These are phyloP conservation scores for Metarhizium album DNA, from an alignment of 2,329 filamentous ascomycete genomes.

Conservation along the genomic window DNA sequence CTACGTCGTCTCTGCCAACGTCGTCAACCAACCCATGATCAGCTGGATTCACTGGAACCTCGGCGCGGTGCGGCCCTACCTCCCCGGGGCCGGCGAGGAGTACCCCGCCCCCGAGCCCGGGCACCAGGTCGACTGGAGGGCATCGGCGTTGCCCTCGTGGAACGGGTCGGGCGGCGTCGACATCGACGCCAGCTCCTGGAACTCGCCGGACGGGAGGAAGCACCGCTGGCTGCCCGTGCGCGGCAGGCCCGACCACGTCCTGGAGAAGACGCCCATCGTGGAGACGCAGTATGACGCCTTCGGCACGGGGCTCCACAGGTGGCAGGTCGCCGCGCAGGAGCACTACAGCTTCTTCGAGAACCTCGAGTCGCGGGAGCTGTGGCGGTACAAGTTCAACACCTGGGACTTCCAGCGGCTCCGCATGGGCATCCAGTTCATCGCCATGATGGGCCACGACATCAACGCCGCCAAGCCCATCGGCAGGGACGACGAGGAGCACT, in stretches of 20 bases:
- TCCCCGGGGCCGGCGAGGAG: constrained; percentile 31
- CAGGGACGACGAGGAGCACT: constrained; percentile 36
- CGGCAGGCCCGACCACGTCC: constrained; percentile 22
- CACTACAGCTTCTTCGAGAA: constrained; percentile 39
- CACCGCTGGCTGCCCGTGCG: constrained; percentile 41
- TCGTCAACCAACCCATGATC: constrained; percentile 44
- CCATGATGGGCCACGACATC: constrained; percentile 41
- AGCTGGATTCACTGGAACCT: constrained; percentile 43
- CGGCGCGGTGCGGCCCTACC: constrained; percentile 40
- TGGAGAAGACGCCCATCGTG: constrained; percentile 35
- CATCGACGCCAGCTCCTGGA: constrained; percentile 20
- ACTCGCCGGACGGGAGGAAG: constrained; percentile 24
- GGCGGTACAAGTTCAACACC: constrained; percentile 35
- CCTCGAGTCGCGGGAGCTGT: constrained; percentile 33
- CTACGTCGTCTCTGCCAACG: constrained; percentile 42
- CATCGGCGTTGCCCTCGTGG: constrained; percentile 27
- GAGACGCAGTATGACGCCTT: constrained; percentile 35
- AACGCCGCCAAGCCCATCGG: constrained; percentile 32
- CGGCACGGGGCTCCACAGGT: constrained; percentile 33
- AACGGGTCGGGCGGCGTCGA: constrained; percentile 18
- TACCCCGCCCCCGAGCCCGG: constrained; percentile 16
- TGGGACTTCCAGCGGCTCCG: constrained; percentile 40
- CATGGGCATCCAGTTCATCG: constrained; percentile 43
- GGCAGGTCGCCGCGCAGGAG: constrained; percentile 39
- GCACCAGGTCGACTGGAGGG: constrained; percentile 24